Base-by-base conservation (phyloP, 305 asterid species). In the Andrographis paniculata region DNA sequence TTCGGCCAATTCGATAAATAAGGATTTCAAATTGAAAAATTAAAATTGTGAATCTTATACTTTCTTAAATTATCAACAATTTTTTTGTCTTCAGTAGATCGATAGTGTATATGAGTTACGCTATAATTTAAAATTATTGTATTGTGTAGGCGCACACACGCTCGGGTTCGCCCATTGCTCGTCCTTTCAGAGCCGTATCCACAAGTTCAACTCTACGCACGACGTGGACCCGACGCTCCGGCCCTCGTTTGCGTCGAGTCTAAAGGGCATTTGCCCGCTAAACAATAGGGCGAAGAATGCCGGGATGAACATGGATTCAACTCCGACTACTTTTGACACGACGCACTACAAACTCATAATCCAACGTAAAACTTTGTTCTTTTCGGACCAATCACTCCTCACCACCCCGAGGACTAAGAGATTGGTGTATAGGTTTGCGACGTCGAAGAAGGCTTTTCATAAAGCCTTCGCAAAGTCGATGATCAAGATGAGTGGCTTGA, bases 401-500 rank as follows among this genome's bases (percentile, higher is more conserved):
- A 61, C 80, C 12, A 31, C 44, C 30, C 79, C 86, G 10, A 63
- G 46, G 42, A 73, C 82, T 0, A 82, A 70, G 48, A 11, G 28
- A n/a, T 56, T 82, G 71, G 84, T 82, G 17, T 69, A 62, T 13
- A 77, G 72, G 55, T 86, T 67, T 37, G 94, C 93, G 7, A 77
- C 59, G 43, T 82, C 96, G 8, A 76, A 67, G 65, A 58, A 61
- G 30, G 73, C 82, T 39, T 86, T 86, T 48, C 66, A 75, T 48
- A 48, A 67, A 9, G 88, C 86, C 1, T 86, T 82, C 58, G 62
- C 64, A 2, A 69, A 68, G 16, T 82, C 96, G 11, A 78, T 82
- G 80, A 77, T 77, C 70, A 86, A 82, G 75, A 69, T 86, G 88
- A 82, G 94, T 67, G 77, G 88, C 76, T 61, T 80, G 45, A 83